Evolutionary conservation across 1,284 basidiomycete species (phyloP).

Genomic region (Hypsizygus ulmarius): DNA sequence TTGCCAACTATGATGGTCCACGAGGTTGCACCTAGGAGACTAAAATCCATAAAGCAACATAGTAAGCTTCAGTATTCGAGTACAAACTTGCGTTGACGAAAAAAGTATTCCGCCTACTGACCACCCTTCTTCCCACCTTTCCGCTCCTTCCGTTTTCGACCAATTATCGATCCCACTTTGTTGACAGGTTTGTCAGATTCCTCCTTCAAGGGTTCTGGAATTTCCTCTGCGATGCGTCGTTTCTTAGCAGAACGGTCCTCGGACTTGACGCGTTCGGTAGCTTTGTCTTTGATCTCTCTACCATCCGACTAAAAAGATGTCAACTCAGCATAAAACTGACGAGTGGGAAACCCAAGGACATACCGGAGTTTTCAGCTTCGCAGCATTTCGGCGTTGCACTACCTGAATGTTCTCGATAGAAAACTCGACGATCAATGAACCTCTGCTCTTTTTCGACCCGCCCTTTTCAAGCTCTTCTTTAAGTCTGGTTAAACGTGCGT

Average conservation of each 20-base stretch:
- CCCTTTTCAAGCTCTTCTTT: conserved; percentile 59
- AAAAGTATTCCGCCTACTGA: not conserved
- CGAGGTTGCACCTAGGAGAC: too few species aligned
- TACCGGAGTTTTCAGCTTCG: conserved; percentile 36
- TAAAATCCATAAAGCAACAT: too few species aligned
- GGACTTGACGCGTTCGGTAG: conserved; percentile 15
- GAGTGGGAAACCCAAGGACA: conserved; percentile 7
- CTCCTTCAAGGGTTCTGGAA: conserved; percentile 21
- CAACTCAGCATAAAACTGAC: not conserved
- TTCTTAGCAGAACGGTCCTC: conserved; percentile 41
- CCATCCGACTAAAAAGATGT: conserved; percentile 10
- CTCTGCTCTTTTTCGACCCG: conserved; percentile 43
- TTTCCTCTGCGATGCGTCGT: conserved; percentile 27
- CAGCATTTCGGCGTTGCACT: conserved; percentile 61
- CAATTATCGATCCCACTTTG: conserved; percentile 48
- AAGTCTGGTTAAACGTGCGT: conserved; percentile 54
- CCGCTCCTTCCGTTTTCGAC: conserved; percentile 50
- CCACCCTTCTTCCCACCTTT: conserved; percentile 36
- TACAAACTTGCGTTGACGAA: too few species aligned
- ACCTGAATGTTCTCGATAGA: conserved; percentile 94
- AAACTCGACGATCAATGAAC: conserved; percentile 84
- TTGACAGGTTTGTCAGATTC: conserved; percentile 29
- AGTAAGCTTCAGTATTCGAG: too few species aligned
- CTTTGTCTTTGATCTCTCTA: conserved; percentile 15
- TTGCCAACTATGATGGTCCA: too few species aligned